phyloP scores from a whole-genome alignment of 768 basidiomycete genomes.

The Tricholoma matsutake region DNA sequence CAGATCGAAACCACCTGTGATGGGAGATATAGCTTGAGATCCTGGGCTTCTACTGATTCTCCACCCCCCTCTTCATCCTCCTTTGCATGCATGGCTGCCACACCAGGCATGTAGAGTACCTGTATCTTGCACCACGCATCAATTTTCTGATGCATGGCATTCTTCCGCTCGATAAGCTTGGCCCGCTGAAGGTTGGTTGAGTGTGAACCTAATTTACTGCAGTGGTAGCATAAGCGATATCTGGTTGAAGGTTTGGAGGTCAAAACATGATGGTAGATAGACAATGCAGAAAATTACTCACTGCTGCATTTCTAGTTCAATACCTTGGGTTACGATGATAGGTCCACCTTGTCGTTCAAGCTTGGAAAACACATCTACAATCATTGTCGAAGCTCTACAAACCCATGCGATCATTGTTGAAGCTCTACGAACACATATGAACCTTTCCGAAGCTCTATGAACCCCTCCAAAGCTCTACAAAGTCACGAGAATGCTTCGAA shows the following conservation, averaged over 20 bases:
- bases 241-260: conserved; percentile 2
- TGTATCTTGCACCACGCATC: too few species aligned
- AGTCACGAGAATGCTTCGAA: too few species aligned
- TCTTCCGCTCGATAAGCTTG: conserved; percentile 13
- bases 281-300: neutral
- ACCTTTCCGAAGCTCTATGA: too few species aligned
- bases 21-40: neutral
- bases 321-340: neutral
- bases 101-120: too few species aligned
- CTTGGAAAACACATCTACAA: too few species aligned
- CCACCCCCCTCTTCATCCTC: neutral
- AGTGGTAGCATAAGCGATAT: neutral
- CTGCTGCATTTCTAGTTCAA: conserved; percentile 18
- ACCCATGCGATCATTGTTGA: too few species aligned
- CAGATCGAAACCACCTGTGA: neutral
- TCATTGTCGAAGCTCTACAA: too few species aligned
- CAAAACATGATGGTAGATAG: neutral
- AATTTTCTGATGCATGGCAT: neutral
- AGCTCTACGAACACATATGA: too few species aligned
- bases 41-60: neutral
- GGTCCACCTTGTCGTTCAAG: too few species aligned
- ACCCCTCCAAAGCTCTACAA: too few species aligned
- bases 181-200: neutral
- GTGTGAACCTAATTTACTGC: neutral
- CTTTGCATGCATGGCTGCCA: neutral